Percentiles rank a stretch among this genome's conserved stretches.
These are phyloP conservation scores for Ganoderma sinense DNA, from an alignment of 1,284 basidiomycete species.

Conservation along the genomic window DNA sequence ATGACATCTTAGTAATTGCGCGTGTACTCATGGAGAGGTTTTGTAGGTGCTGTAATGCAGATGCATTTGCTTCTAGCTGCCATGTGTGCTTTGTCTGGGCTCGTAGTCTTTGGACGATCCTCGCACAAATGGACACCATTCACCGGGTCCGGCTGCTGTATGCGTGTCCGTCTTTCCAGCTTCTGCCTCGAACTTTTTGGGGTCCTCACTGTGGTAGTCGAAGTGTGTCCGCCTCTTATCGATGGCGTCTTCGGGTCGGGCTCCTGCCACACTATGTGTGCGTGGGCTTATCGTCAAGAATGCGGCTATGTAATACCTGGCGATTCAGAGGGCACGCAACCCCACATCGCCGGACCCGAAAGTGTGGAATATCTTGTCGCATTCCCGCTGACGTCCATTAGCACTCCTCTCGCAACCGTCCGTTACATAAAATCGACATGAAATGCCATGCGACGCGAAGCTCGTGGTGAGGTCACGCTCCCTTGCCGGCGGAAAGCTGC, in stretches of 20 bases:
- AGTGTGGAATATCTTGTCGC: neutral
- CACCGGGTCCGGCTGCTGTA: neutral
- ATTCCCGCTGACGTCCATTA: constrained; percentile 1
- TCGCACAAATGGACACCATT: neutral
- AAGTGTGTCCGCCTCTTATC: neutral
- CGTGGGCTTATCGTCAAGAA: neutral
- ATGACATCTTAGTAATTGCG: constrained; percentile 21
- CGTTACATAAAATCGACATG: neutral
- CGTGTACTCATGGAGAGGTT: constrained; percentile 24
- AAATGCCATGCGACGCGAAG: neutral
- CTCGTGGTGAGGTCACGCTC: neutral
- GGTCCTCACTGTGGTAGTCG: neutral
- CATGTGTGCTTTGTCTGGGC: neutral
- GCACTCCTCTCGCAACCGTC: constrained; percentile 1
- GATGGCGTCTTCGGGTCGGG: too few species aligned
- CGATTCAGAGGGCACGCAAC: neutral
- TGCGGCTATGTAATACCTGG: neutral
- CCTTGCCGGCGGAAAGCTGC: neutral
- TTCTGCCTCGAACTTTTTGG: neutral
- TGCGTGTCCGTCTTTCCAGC: neutral
- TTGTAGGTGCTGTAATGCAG: constrained; percentile 29
- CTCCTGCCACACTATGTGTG: neutral
- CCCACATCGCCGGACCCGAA: neutral
- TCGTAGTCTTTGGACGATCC: neutral
- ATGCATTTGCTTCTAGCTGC: neutral